Percentiles rank a stretch among this genome's conserved stretches.
phyloP scores from a whole-genome alignment of 345 rosid species.

The Theobroma cacao region DNA sequence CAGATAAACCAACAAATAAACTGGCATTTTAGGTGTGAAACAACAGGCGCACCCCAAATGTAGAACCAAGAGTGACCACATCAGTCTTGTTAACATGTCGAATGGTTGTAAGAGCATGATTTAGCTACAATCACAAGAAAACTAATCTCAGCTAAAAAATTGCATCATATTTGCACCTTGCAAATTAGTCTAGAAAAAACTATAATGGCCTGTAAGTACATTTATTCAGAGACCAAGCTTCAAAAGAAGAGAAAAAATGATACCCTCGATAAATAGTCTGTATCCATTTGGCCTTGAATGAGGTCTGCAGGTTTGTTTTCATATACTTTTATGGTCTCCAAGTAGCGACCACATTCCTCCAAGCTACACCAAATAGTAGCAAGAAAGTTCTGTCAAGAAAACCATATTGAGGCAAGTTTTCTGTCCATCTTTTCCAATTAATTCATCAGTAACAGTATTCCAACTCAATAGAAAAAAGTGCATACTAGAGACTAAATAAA shows the following conservation, averaged over 20 bases:
- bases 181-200: not conserved
- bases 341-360: conserved; percentile 95
- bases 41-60: conserved; percentile 66
- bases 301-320: conserved; percentile 97
- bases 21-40: not conserved
- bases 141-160: conserved; percentile 3
- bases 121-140: conserved; percentile 45
- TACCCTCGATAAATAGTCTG: conserved; percentile 87
- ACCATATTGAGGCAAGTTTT: not conserved
- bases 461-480: not conserved
- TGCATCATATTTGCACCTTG: not conserved
- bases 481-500: not conserved
- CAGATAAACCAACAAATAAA: not conserved
- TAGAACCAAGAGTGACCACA: conserved; percentile 94
- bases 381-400: not conserved
- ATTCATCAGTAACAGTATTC: not conserved
- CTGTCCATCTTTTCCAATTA: not conserved
- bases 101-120: conserved; percentile 74
- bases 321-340: conserved; percentile 92
- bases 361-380: conserved; percentile 47
- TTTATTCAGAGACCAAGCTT: not conserved
- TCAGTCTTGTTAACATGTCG: conserved; percentile 89
- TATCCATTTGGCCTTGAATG: conserved; percentile 91
- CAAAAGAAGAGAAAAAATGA: conserved; percentile 2
- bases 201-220: not conserved